Percentiles rank a stretch among this genome's conserved stretches.
phyloP scores from a whole-genome alignment of 805 yeast genomes.

The Brettanomyces sp. region DNA sequence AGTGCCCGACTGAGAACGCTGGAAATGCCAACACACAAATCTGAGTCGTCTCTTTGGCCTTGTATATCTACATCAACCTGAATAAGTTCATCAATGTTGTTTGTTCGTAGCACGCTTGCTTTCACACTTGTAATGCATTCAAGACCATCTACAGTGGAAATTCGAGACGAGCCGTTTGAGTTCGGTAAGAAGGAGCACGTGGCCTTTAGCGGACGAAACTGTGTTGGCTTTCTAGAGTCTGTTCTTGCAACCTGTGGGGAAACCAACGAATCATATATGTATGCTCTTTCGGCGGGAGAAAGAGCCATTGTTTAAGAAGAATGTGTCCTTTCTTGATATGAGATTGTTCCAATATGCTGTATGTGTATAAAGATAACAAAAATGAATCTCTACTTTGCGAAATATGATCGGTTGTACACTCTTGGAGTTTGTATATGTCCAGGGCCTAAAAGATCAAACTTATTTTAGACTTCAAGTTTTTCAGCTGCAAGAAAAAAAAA shows the following conservation, averaged over 20 bases:
- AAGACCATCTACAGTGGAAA: constrained; percentile 79
- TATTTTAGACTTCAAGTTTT: too few relatives aligned
- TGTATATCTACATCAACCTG: constrained; percentile 75
- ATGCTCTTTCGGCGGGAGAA: constrained; percentile 70
- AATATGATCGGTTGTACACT: too few relatives aligned
- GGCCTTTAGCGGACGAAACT: constrained; percentile 82
- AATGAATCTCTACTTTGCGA: too few relatives aligned
- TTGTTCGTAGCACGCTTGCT: constrained; percentile 55
- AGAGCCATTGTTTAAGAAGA: constrained; percentile 38
- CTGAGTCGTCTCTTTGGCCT: constrained; percentile 73
- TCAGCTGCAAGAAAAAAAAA: too few relatives aligned
- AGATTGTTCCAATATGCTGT: too few relatives aligned
- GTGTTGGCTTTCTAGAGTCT: constrained; percentile 68
- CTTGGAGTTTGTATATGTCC: too few relatives aligned
- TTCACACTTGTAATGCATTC: constrained; percentile 91
- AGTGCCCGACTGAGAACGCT: constrained; percentile 50
- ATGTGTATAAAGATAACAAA: too few relatives aligned
- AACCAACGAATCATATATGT: constrained; percentile 62
- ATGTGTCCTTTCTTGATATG: too few relatives aligned
- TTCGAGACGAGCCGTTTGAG: constrained; percentile 88
- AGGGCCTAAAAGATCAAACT: too few relatives aligned
- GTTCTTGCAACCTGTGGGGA: constrained; percentile 60
- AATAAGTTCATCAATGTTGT: constrained; percentile 39
- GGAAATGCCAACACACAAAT: constrained; percentile 53
- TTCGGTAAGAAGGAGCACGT: constrained; percentile 72